Evolutionary conservation across 2,329 filamentous ascomycete genomes (phyloP).

Genomic region (Lasiodiplodia gonubiensis): DNA sequence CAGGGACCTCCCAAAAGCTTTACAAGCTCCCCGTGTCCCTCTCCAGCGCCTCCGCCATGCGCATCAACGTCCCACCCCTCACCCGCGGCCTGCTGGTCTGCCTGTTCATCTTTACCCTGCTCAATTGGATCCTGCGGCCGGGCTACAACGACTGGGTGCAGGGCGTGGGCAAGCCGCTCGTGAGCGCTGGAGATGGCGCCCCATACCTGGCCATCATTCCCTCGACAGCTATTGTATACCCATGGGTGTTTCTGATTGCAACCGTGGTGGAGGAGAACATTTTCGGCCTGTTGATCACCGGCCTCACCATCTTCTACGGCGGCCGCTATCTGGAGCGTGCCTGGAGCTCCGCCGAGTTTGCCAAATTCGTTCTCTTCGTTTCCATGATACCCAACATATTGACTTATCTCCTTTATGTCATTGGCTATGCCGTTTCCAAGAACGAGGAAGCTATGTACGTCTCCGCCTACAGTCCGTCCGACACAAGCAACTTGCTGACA

Average conservation of each 20-base stretch:
- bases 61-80: conserved; percentile 90
- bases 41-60: conserved; percentile 59
- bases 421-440: conserved; percentile 73
- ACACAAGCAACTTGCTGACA: conserved; percentile 29
- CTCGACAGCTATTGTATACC: conserved; percentile 80
- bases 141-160: conserved; percentile 47
- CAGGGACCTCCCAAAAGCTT: conserved; percentile 26
- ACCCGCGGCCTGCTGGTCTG: conserved; percentile 80
- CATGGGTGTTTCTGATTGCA: conserved; percentile 88
- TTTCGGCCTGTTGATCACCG: conserved; percentile 80
- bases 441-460: conserved; percentile 73
- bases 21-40: conserved; percentile 25
- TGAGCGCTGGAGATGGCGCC: conserved; percentile 66
- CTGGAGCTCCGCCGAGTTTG: conserved; percentile 91
- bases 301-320: conserved; percentile 83
- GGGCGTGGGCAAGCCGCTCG: conserved; percentile 51
- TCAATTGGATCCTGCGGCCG: conserved; percentile 76
- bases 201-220: conserved; percentile 90
- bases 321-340: conserved; percentile 94
- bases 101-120: conserved; percentile 76
- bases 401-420: conserved; percentile 73
- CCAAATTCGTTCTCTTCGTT: conserved; percentile 82
- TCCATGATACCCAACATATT: conserved; percentile 80
- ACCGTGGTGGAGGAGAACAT: conserved; percentile 93
- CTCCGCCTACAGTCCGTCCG: background rate